phyloP scores from a whole-genome alignment of 768 basidiomycete genomes.

The Tremella yokohamensis region DNA sequence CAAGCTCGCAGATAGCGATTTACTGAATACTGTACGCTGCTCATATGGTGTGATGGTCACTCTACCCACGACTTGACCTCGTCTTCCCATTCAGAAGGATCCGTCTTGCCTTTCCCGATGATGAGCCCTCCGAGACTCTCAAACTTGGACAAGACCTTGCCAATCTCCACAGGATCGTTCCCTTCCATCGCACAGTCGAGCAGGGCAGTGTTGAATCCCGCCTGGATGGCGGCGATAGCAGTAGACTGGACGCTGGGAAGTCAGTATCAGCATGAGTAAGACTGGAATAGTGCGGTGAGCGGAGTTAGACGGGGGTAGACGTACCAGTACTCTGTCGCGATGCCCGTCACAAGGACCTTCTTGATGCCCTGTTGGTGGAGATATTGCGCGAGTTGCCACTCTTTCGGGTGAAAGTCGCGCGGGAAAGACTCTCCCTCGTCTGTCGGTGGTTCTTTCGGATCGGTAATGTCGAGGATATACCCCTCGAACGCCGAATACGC shows the following conservation, averaged over 20 bases:
- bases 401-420: conserved; percentile 55
- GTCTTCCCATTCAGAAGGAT: no score
- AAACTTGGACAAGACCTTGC: no score
- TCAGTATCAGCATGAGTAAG: no score
- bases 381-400: conserved; percentile 44
- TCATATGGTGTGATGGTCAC: no score
- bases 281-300: neutral
- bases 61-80: no score
- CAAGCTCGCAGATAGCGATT: no score
- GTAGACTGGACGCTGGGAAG: neutral
- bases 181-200: neutral
- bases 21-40: no score
- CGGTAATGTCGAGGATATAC: conserved; percentile 22
- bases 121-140: neutral
- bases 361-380: conserved; percentile 54
- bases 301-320: conserved; percentile 10
- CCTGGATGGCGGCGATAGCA: neutral
- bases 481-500: conserved; percentile 73
- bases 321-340: conserved; percentile 75
- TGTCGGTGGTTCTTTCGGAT: conserved; percentile 15
- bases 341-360: conserved; percentile 60
- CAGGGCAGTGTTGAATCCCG: neutral
- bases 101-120: no score
- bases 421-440: conserved; percentile 5
- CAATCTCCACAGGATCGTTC: no score